Evolutionary conservation across 129 eudicot species (phyloP).

Genomic region (Cynara cardunculus): DNA sequence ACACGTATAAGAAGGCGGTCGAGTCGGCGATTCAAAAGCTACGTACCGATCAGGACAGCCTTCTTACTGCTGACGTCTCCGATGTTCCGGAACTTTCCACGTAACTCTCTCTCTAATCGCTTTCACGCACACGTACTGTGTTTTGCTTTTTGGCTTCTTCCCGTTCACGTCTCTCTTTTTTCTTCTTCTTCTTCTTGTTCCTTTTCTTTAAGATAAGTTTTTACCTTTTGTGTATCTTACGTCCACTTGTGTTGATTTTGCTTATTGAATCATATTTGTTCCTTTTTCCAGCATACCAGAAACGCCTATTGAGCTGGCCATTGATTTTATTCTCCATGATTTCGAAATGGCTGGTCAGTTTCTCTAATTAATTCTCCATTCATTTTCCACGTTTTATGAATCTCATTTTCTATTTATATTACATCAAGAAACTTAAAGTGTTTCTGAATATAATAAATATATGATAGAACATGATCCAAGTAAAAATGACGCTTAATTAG

Average conservation of each 20-base stretch:
- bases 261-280: background rate
- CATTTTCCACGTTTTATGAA: background rate
- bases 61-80: slow-evolving; percentile 28
- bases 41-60: slow-evolving; percentile 34
- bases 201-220: background rate
- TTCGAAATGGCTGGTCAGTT: slow-evolving; percentile 96
- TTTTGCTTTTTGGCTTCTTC: slow-evolving; percentile 2
- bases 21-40: slow-evolving; percentile 76
- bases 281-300: slow-evolving; percentile 42
- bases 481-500: background rate
- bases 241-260: background rate
- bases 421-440: background rate
- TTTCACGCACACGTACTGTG: slow-evolving; percentile 14
- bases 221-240: background rate
- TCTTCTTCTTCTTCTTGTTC: background rate
- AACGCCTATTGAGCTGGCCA: slow-evolving; percentile 88
- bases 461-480: background rate
- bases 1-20: slow-evolving; percentile 81
- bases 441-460: background rate
- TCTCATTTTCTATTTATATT: background rate
- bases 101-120: slow-evolving; percentile 28
- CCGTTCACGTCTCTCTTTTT: background rate
- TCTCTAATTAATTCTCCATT: background rate
- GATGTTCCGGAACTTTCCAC: slow-evolving; percentile 26
- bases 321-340: slow-evolving; percentile 95